A percentile compares a stretch with the other conserved stretches of the same genome.
These are phyloP conservation scores for Ustilago bromivora DNA, from an alignment of 1,284 basidiomycete species.

Conservation along the genomic window DNA sequence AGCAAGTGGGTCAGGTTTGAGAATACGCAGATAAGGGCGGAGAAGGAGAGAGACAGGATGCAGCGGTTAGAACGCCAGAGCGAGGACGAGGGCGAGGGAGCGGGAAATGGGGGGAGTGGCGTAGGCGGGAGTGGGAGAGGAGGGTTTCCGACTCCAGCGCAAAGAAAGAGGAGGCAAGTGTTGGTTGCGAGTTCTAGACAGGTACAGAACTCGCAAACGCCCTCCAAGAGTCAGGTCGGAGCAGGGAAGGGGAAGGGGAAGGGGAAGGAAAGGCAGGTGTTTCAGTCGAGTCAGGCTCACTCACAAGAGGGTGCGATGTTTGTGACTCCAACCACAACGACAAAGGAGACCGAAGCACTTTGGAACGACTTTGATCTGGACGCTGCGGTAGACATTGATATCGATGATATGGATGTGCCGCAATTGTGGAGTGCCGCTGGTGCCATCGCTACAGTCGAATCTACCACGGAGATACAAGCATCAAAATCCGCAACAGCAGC, in stretches of 20 bases:
- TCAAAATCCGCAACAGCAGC: not conserved
- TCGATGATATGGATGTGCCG: not conserved
- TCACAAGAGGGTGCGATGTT: not conserved
- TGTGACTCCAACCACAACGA: not conserved
- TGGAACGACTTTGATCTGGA: slow-evolving; percentile 33
- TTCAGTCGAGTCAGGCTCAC: slow-evolving; percentile 1
- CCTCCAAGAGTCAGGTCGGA: not conserved
- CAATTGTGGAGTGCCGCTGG: not conserved
- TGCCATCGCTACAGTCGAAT: not conserved
- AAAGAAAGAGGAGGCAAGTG: slow-evolving; percentile 3
- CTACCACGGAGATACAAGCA: not conserved
- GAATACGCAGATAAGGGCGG: slow-evolving; percentile 4
- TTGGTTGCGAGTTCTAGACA: slow-evolving; percentile 3
- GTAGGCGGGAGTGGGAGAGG: not conserved
- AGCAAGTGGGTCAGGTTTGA: slow-evolving; percentile 31
- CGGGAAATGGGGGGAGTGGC: not conserved
- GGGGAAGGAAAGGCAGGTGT: not conserved
- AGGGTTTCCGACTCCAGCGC: slow-evolving; percentile 34
- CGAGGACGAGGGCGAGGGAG: not conserved
- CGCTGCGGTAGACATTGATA: slow-evolving; percentile 9
- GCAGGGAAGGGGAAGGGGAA: not conserved
- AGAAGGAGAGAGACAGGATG: slow-evolving; percentile 3
- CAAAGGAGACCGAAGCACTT: not conserved
- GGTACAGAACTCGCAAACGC: not conserved
- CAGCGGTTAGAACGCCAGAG: not conserved